Evolutionary conservation across 2,329 filamentous ascomycete species (phyloP).

Genomic region (Lomentospora prolificans): DNA sequence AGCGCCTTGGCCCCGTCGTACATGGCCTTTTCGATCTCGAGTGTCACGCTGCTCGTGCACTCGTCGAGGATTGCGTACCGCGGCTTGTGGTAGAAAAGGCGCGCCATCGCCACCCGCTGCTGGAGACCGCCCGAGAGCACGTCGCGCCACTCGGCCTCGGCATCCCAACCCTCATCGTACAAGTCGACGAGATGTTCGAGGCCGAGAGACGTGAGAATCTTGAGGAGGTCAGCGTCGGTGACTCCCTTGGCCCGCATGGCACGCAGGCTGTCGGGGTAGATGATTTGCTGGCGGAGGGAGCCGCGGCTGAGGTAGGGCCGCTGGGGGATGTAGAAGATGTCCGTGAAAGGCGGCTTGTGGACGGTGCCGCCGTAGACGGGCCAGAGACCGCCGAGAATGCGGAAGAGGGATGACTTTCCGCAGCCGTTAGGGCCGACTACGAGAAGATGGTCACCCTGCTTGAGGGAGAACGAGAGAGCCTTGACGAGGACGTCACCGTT

Average conservation of each 20-base stretch:
- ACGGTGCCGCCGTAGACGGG: slow-evolving; percentile 94
- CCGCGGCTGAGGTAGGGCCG: slow-evolving; percentile 87
- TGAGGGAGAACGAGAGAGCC: slow-evolving; percentile 77
- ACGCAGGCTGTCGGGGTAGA: slow-evolving; percentile 82
- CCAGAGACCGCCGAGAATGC: slow-evolving; percentile 93
- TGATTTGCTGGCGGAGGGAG: slow-evolving; percentile 90
- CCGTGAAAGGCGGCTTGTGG: slow-evolving; percentile 78
- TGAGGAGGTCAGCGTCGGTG: slow-evolving; percentile 69
- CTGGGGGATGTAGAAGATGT: slow-evolving; percentile 98
- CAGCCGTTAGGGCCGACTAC: slow-evolving; percentile 96
- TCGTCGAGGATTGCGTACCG: slow-evolving; percentile 95
- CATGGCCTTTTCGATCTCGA: slow-evolving; percentile 92
- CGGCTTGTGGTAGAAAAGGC: slow-evolving; percentile 86
- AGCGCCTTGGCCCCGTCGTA: slow-evolving; percentile 90
- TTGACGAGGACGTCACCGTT: slow-evolving; percentile 89
- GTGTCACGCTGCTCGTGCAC: slow-evolving; percentile 89
- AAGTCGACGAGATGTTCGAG: slow-evolving; percentile 75
- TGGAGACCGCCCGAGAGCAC: slow-evolving; percentile 86
- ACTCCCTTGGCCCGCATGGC: slow-evolving; percentile 80
- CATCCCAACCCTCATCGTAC: slow-evolving; percentile 74
- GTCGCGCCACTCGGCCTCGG: slow-evolving; percentile 93
- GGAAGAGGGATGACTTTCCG: slow-evolving; percentile 91
- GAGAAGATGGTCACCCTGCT: slow-evolving; percentile 79
- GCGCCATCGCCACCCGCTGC: slow-evolving; percentile 92
- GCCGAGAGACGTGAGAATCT: slow-evolving; percentile 68